These are phyloP conservation scores for Blastobotrys mokoenaii DNA, from an alignment of 805 yeast species.

Conservation along the genomic window DNA sequence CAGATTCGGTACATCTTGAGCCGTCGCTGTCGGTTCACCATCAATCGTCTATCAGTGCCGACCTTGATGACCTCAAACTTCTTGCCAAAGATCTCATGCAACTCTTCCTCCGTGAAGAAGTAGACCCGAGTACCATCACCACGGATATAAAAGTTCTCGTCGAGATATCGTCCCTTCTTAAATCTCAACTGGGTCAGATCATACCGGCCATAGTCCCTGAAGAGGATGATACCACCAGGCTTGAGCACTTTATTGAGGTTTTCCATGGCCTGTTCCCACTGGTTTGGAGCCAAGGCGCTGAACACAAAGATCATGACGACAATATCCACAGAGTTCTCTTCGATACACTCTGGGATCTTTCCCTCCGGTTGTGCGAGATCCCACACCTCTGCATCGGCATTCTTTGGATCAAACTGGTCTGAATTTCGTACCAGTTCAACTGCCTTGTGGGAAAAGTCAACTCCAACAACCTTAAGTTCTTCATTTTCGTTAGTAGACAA, in stretches of 20 bases:
- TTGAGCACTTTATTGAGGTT: constrained; percentile 68
- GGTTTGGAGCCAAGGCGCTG: constrained; percentile 83
- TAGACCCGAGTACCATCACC: constrained; percentile 98
- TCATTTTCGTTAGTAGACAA: constrained; percentile 74
- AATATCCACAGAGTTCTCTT: constrained; percentile 74
- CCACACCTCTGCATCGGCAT: constrained; percentile 87
- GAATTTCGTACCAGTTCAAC: constrained; percentile 72
- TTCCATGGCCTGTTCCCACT: constrained; percentile 75
- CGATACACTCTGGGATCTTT: constrained; percentile 73
- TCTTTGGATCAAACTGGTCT: constrained; percentile 48
- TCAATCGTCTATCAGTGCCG: constrained; percentile 81
- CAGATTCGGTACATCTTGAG: constrained; percentile 94
- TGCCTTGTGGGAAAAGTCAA: constrained; percentile 85
- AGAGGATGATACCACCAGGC: constrained; percentile 86
- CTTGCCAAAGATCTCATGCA: constrained; percentile 59
- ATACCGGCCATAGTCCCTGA: constrained; percentile 92
- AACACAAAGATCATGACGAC: constrained; percentile 94
- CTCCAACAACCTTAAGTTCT: constrained; percentile 66
- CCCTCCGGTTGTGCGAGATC: constrained; percentile 77
- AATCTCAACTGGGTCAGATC: constrained; percentile 93
- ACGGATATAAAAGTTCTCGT: constrained; percentile 89
- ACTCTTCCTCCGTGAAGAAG: constrained; percentile 91
- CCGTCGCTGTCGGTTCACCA: constrained; percentile 87
- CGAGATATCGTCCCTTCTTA: constrained; percentile 77
- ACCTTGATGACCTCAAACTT: constrained; percentile 63